phyloP scores from a whole-genome alignment of 2,329 filamentous ascomycete genomes.

The Neofusicoccum kwambonambiense region DNA sequence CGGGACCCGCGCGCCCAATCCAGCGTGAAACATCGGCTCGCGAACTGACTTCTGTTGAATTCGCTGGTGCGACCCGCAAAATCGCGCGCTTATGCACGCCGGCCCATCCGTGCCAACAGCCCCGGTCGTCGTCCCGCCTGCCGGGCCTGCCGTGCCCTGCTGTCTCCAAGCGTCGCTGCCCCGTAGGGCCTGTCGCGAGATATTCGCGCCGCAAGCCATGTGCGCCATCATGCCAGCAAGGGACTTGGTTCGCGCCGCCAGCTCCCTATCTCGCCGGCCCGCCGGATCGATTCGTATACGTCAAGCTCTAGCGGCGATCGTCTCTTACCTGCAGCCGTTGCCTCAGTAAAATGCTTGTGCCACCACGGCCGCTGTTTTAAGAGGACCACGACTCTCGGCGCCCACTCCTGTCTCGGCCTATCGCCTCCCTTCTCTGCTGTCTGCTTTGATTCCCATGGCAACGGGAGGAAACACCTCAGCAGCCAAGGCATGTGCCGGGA shows the following conservation, averaged over 20 bases:
- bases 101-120: neutral
- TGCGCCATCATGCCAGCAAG: constrained; percentile 1
- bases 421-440: neutral
- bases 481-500: too few species aligned
- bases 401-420: neutral
- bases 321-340: constrained; percentile 1
- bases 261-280: neutral
- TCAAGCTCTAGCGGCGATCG: neutral
- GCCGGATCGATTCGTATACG: neutral
- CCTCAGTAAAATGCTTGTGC: neutral
- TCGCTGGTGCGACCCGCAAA: neutral
- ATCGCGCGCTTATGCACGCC: constrained; percentile 9
- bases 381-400: neutral
- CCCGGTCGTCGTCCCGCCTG: neutral
- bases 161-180: neutral
- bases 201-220: neutral
- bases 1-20: neutral
- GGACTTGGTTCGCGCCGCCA: neutral
- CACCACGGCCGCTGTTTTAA: neutral
- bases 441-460: neutral
- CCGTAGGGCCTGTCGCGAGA: neutral
- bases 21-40: neutral
- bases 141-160: neutral
- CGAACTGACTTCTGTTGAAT: neutral
- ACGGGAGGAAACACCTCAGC: neutral